Percentiles rank a stretch among this genome's conserved stretches.
phyloP scores from a whole-genome alignment of 2,329 filamentous ascomycete species.

The Aureobasidium sp. region DNA sequence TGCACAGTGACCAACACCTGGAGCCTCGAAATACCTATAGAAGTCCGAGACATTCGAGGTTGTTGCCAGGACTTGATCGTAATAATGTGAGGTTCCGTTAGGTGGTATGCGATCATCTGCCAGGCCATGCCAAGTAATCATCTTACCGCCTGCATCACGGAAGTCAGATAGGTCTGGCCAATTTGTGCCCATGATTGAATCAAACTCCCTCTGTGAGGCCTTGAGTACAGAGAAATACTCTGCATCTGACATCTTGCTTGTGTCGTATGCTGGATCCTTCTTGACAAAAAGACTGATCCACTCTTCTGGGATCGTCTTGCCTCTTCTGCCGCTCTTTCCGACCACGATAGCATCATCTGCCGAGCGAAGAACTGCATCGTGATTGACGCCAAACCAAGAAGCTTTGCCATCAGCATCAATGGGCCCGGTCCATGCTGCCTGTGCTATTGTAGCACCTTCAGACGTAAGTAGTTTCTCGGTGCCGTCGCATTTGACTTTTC shows the following conservation, averaged over 20 bases:
- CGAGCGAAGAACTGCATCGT: slow-evolving; percentile 21
- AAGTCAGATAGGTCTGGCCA: slow-evolving; percentile 35
- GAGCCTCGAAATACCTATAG: slow-evolving; percentile 34
- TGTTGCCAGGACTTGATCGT: slow-evolving; percentile 26
- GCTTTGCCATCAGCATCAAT: slow-evolving; percentile 19
- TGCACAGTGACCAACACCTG: slow-evolving; percentile 32
- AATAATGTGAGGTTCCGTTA: slow-evolving; percentile 33
- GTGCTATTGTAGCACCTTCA: slow-evolving; percentile 26
- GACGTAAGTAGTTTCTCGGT: slow-evolving; percentile 22
- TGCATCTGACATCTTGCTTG: slow-evolving; percentile 26
- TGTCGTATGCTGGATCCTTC: slow-evolving; percentile 28
- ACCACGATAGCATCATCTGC: slow-evolving; percentile 26
- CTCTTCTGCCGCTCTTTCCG: slow-evolving; percentile 21
- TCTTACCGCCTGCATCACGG: slow-evolving; percentile 32
- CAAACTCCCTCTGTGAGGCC: slow-evolving; percentile 25
- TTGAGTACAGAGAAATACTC: slow-evolving; percentile 24
- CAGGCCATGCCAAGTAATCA: slow-evolving; percentile 39
- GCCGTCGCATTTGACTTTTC: slow-evolving; percentile 23
- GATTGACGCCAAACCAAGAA: slow-evolving; percentile 31
- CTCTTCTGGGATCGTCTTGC: slow-evolving; percentile 21
- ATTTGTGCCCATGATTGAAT: slow-evolving; percentile 31
- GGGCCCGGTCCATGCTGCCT: slow-evolving; percentile 29
- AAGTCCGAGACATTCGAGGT: slow-evolving; percentile 27
- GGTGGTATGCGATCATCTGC: slow-evolving; percentile 33
- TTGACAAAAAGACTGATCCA: slow-evolving; percentile 32